Evolutionary conservation across 2,329 filamentous ascomycete species (phyloP).

Genomic region (Rutstroemia sp.): DNA sequence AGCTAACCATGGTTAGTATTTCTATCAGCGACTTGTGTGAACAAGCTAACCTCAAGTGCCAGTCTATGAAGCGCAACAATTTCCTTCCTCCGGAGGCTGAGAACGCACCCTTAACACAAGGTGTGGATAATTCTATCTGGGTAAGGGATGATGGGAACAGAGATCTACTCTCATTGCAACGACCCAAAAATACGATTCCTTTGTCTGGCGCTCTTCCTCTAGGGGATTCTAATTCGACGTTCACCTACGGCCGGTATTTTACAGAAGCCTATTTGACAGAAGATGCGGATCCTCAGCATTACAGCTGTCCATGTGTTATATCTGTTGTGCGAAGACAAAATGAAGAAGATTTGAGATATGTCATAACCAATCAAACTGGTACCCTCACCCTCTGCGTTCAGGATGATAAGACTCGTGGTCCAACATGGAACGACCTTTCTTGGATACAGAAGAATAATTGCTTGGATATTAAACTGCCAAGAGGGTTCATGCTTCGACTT

Average conservation of each 20-base stretch:
- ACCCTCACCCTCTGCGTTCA: slow-evolving; percentile 69
- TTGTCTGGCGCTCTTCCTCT: slow-evolving; percentile 65
- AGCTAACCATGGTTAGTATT: slow-evolving; percentile 48
- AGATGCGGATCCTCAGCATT: slow-evolving; percentile 58
- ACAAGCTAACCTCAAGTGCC: neutral
- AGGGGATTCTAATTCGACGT: slow-evolving; percentile 64
- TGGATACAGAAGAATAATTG: slow-evolving; percentile 65
- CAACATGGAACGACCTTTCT: slow-evolving; percentile 73
- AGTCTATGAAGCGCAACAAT: slow-evolving; percentile 76
- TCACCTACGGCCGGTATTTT: slow-evolving; percentile 72
- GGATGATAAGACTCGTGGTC: slow-evolving; percentile 56
- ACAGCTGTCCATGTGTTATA: slow-evolving; percentile 66
- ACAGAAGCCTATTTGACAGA: slow-evolving; percentile 71
- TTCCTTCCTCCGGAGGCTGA: slow-evolving; percentile 61
- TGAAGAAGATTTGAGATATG: slow-evolving; percentile 62
- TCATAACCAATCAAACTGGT: slow-evolving; percentile 73
- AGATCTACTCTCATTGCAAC: slow-evolving; percentile 23
- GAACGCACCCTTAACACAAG: slow-evolving; percentile 62
- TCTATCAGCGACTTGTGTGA: neutral
- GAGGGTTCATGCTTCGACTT: slow-evolving; percentile 66
- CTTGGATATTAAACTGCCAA: slow-evolving; percentile 63
- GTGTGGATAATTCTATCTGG: slow-evolving; percentile 78
- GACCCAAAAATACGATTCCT: slow-evolving; percentile 29
- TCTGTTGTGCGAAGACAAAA: slow-evolving; percentile 65
- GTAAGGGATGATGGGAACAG: slow-evolving; percentile 49